These are phyloP conservation scores for Termitomyces sp. DNA, from an alignment of 768 basidiomycete species.

Conservation along the genomic window DNA sequence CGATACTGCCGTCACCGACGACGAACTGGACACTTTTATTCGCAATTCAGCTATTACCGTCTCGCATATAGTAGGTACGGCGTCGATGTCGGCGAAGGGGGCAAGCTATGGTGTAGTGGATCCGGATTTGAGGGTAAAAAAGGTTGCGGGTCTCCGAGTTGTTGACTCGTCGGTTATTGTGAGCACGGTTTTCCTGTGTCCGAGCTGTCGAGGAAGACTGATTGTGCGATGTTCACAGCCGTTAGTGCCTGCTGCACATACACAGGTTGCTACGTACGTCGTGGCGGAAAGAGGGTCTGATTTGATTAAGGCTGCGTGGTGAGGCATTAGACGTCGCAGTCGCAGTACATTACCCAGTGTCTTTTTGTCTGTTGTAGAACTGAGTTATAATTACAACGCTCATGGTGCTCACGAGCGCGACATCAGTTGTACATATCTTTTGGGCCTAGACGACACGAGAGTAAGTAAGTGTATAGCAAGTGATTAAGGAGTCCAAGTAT, in stretches of 20 bases:
- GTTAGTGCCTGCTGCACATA: conserved; percentile 20
- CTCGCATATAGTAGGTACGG: conserved; percentile 28
- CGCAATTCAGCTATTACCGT: conserved; percentile 19
- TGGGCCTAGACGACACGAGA: neutral
- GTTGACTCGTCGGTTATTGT: conserved; percentile 33
- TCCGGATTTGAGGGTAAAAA: conserved; percentile 32
- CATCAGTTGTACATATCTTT: neutral
- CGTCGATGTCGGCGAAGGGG: conserved; percentile 23
- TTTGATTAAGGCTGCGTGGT: conserved; percentile 18
- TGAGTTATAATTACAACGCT: neutral
- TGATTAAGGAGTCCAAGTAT: neutral
- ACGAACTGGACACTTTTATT: conserved; percentile 22
- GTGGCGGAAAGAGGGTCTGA: conserved; percentile 25
- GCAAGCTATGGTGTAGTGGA: conserved; percentile 29
- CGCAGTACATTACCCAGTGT: too few species aligned
- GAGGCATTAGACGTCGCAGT: neutral
- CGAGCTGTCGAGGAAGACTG: neutral
- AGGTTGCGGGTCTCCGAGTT: conserved; percentile 28
- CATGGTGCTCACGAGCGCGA: neutral
- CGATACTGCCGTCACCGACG: conserved; percentile 23
- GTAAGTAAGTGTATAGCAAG: neutral
- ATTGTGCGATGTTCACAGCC: conserved; percentile 13
- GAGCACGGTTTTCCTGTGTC: conserved; percentile 7
- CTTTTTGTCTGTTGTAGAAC: neutral
- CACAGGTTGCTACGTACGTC: conserved; percentile 19